Evolutionary conservation across 2,329 filamentous ascomycete species (phyloP), one percentile per base, ranked within the genome.

Genomic region (Aspergillus piperis): DNA sequence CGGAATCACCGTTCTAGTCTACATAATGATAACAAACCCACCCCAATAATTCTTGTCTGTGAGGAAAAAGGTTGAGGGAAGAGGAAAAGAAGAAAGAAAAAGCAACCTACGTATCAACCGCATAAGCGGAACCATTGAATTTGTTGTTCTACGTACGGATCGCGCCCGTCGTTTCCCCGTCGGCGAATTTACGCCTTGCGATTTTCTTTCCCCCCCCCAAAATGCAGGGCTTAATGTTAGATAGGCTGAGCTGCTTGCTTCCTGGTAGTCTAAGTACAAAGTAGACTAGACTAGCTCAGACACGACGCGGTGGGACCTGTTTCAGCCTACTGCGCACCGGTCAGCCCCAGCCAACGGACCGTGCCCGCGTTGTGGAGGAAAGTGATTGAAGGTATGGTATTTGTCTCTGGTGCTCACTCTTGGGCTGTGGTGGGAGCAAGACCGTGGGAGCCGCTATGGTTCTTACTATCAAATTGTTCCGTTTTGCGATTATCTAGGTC

Each of bases 311-410:
- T 47, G 39, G 53, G 41, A 32, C 53, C 19, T 52, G 57, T 59
- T 64, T 59, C 55, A 62, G 52, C 54, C 49, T 61, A 58, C 42
- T 61, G 52, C 23, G 62, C 63, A 44, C 56, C 59, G 52, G 59
- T 58, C 48, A 61, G 38, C 57, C 56, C 62, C 50, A 48, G 49
- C 30, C 57, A 59, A 62, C 62, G 62, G 59, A 62, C 58, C 56
- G 54, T 61, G 60, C 57, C 60, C 59, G 60, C 55, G 47, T 39
- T 53, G 58, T 59, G 56, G 55, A 58, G 39, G 57, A 42, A 25
- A 39, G 44, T 36, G 32, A 36, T 13, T 21, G 39, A 55, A 47
- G 39, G 25, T 30, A 47, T 32, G 39, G 25, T 30, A 47, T 32
- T 19, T 19, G 25, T 30, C 23, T 13, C 13, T 44, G 21, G 50